Base-by-base conservation (phyloP, 441 rosid species). In the Euphorbia schlechtendalii region DNA sequence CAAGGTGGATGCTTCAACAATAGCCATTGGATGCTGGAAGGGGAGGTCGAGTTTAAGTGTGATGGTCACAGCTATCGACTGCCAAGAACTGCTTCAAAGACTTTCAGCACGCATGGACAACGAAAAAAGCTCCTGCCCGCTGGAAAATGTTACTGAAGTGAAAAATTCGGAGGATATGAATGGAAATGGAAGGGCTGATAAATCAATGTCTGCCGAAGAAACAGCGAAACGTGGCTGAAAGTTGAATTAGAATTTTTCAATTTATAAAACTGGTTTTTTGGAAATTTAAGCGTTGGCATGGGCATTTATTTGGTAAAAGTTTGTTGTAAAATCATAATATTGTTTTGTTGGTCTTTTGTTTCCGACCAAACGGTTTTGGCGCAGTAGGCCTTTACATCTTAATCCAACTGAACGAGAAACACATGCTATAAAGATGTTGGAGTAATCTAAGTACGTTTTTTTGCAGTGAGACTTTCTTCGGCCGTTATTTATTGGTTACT, bases 21-120 rank as follows among this genome's bases (percentile, higher is more conserved):
- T 86, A 64, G 96, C 96, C 77, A 91, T 94, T 22, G 92, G 90
- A 40, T 91, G 99, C 82, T 88, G 98, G 99, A 91, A 77, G 78
- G 98, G 99, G 2, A 80, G 80, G 70, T 79, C 79, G 54, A 85
- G 86, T 71, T 78, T 89, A 79, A 86, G 83, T 61, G 96, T 88
- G 73, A 85, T 94, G 99, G 92, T 84, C 56, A 80, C 96, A n/a
- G 84, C 88, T 56, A 72, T 81, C 0, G 99, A 94, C 72, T 89
- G 94, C 77, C 90, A 89, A 69, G 98, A 91, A 76, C 77, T 91
- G 73, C 74, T 87, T 15, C 85, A 85, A 75, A 89, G 96, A 72
- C 86, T 94, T 68, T 55, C 72, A 30, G 71, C 38, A 11, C 77
- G 80, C 13, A 61, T 66, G 72, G 85, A 70, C 20, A 60, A 70